Evolutionary conservation across 2,329 filamentous ascomycete species (phyloP), one percentile per base, ranked within the genome.

Genomic region (Aspergillus uvarum): DNA sequence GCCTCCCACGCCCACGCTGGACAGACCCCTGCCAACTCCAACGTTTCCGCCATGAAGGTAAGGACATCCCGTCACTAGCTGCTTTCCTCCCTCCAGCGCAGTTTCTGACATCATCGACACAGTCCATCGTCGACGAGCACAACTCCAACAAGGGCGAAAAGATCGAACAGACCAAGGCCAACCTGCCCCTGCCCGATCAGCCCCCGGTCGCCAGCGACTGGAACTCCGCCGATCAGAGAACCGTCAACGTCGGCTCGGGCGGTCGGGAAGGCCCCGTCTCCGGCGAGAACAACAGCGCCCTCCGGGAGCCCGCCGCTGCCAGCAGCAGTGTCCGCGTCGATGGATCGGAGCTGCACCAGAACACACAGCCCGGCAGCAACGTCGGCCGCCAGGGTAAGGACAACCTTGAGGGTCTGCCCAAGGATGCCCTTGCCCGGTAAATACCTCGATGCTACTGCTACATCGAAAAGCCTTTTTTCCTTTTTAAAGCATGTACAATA

Each of bases 111-210:
- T 10, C 12, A 47, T 47, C 10, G 32, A 21, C 26, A 32, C 56
- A 79, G 76, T 78, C 73, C 44, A 64, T 77, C 31, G 65, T 77
- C 68, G 75, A 76, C 59, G 74, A 76, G 32, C 75, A 76, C 67
- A 74, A 54, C 51, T 21, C 69, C 54, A 62, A 79, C 77, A 91
- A 90, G 76, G 73, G 80, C 65, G 80, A 88, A 58, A 80, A 89
- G 75, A 89, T 93, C 72, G 84, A 87, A 55, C 78, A 89, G 75
- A 82, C 82, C 70, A 83, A 88, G 78, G 78, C 87, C 74, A 91
- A 92, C 77, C 87, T 96, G 32, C 89, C 90, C 54, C 85, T 93
- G 54, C 91, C 91, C 19, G 90, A 94, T 2, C 82, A 93, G 66
- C 91, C 91, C 22, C 89, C 90, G 1, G 79, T 77, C n/a, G 79